These are phyloP conservation scores for Solanum neorickii DNA, from an alignment of 257 asterid genomes.

Conservation along the genomic window DNA sequence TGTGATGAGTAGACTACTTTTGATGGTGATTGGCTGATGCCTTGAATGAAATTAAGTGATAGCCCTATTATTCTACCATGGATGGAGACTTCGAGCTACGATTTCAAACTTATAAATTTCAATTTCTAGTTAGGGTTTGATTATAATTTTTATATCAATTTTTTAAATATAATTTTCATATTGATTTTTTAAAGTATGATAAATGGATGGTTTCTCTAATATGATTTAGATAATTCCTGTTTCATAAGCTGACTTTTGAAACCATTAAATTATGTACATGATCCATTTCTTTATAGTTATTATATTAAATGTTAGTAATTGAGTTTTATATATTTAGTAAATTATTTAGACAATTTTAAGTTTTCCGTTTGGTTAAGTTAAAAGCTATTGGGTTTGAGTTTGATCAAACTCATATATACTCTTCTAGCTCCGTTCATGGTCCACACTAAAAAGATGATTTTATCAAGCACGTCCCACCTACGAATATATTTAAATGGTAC, in stretches of 20 bases:
- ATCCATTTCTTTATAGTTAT: not conserved
- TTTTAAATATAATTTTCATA: too few relatives aligned
- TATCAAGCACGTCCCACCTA: not conserved
- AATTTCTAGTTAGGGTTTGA: not conserved
- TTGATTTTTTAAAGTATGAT: not conserved
- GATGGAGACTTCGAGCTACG: not conserved
- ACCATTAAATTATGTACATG: not conserved
- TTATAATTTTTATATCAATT: too few relatives aligned
- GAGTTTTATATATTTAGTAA: not conserved
- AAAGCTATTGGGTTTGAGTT: not conserved
- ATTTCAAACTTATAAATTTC: not conserved
- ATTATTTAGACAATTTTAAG: not conserved
- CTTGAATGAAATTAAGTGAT: not conserved
- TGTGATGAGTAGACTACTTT: conserved; percentile 3
- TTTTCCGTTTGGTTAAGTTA: not conserved
- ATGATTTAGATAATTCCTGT: not conserved
- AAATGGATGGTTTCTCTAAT: too few relatives aligned
- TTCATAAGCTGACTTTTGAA: not conserved
- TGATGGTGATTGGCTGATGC: not conserved
- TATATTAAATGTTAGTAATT: not conserved
- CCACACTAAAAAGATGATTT: not conserved
- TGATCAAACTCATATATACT: not conserved
- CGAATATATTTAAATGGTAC: not conserved
- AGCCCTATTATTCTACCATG: too few relatives aligned
- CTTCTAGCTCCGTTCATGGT: not conserved